Evolutionary conservation across 2,329 filamentous ascomycete genomes (phyloP), one percentile per base, ranked within the genome.

Genomic region (Fusarium tjaetaba): DNA sequence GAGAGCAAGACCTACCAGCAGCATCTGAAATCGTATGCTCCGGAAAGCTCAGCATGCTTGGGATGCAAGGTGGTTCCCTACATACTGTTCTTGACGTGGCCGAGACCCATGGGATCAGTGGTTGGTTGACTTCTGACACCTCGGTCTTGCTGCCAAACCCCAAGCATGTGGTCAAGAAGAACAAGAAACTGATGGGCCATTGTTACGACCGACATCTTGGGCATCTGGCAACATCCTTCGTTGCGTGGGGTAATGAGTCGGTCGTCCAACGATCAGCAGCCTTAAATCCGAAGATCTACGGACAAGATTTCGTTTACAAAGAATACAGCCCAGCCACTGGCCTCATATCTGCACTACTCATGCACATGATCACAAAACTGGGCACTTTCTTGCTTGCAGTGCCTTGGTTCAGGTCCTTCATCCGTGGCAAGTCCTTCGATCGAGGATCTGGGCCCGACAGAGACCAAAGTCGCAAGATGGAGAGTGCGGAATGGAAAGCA

Each of bases 41-140:
- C 1, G 43, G 36, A 13, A 42, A 42, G 7, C 36, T 64, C 9
- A 61, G 4, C 28, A 61, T 64, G 30, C 20, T 61, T 20, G 55
- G 61, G 22, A 64, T 61, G 43, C 43, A 64, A 34, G 55, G 55
- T 20, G 36, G 61, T 10, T 61, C 61, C 2, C 22, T 64, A 8
- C 30, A 61, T 14, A 64, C 61, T 24, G 61, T 64, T 28, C 42
- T 64, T 36, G 55, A 61, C 14, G 61, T 64, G 5, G 55, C 36
- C 1, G 43, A 48, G 14, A 64, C 22, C 0, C 38, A 61, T 14
- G 55, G 43, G 15, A 34, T 64, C 1, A 15, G 22, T 18, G 55
- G 24, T 1, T 61, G 55, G 61, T 3, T 48, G 34, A 39, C 24
- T 34, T 30, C 55, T 36, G 43, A 61, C 45, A 36, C n/a, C 16